Base-by-base conservation (phyloP, 495 filamentous ascomycete species). In the Sordaria brevicollis region DNA sequence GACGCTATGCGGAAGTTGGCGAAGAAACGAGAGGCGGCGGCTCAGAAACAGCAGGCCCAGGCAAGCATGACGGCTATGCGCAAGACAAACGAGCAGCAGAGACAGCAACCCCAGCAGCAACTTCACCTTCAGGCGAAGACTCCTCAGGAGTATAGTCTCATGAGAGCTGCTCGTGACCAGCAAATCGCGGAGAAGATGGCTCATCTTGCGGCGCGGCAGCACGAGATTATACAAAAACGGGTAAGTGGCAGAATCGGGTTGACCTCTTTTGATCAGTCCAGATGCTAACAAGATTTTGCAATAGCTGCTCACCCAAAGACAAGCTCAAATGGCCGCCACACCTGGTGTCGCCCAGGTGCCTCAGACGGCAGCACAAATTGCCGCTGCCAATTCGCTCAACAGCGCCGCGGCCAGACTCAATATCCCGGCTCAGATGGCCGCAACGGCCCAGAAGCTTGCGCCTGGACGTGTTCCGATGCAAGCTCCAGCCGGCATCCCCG, bases 1-100 rank as follows among this genome's bases (percentile, higher is more conserved):
- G 95, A 98, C 80, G 91, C 90, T 4, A 97, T 98, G 92, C 88
- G 93, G 49, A 99, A 98, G 78, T 77, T 96, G 71, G 94, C 94
- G 7, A 96, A 97, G 82, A 97, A 96, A 82, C 86, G 93, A 43
- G 95, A 99, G 82, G 90, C 89, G 5, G 85, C 86, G 43, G 79
- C 88, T 31, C 92, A 94, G 76, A 98, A 98, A 81, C 91, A 94
- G 72, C 90, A 93, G 76, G 91, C 96, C 76, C 86, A 86, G 68
- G 89, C 89, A 67, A 86, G 86, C 37, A 80, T 91, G 39, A 89
- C 90, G 68, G 89, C 90, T 17, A 83, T 89, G 75, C 84, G 91
- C 43, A 94, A 94, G 76, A 85, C 84, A 43, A 90, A 89, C 67
- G 91, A 94, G 73, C 80, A 83, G 5, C 85, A 86, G 65, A 88